Base-by-base conservation (phyloP, 768 basidiomycete species). In the Leucogyrophana mollusca region DNA sequence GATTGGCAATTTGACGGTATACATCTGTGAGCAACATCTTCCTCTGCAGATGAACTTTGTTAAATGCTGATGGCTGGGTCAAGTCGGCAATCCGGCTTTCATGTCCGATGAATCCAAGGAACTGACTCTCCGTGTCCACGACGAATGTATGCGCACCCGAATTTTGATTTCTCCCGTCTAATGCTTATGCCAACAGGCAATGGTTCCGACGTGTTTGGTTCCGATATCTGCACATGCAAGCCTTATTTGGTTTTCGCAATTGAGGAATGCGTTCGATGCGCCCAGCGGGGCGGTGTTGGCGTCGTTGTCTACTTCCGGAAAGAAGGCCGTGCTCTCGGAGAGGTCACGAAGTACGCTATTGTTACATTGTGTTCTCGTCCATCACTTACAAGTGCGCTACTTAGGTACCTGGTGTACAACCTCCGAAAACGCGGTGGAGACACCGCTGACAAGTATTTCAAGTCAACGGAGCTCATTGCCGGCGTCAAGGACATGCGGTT, bases 401-500 rank as follows among this genome's bases (percentile, higher is more conserved):
- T 32, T 48, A 90, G 84, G 57, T 92, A 94, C 67, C 80, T 95
- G 38, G 94, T 97, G 6, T 98, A 98, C 68, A 98, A 98, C 70
- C 79, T 94, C 9, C 86, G 95, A 48, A 97, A 98, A 69, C 86
- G 95, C 35, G 90, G 87, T 3, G 94, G 93, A 5, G 95, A 98
- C 67, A 82, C 81, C 1, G 95, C 95, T 1, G 85, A 92, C 67
- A 83, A 85, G 60, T 98, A 98, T 73, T 97, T 98, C 77, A 86
- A 88, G 62, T 83, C 85, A 4, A 97, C 95, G 0, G 94, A 94
- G 67, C 72, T 89, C 53, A 90, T 97, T 49, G 94, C 94, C 0
- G 94, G 94, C 8, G 94, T 96, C 18, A 90, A 92, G 69, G 91
- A 94, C 59, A 91, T 93, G 90, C 81, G 92, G n/a, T 94, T 94